phyloP scores from a whole-genome alignment of 176 grass and related monocot species.

The Eragrostis curvula region DNA sequence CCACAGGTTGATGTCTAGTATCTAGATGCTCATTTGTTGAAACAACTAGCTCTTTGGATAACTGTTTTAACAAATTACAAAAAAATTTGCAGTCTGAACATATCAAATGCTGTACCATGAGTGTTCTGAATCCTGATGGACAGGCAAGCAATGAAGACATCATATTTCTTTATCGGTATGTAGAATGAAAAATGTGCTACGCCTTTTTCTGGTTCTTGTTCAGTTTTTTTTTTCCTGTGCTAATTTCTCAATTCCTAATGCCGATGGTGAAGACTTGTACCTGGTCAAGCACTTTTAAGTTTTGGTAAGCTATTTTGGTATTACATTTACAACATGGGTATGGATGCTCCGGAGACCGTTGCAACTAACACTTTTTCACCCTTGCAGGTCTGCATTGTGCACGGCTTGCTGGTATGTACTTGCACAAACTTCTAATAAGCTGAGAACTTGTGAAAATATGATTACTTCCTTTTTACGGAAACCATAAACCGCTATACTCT shows the following conservation, averaged over 20 bases:
- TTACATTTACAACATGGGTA: constrained; percentile 22
- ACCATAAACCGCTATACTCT: constrained; percentile 14
- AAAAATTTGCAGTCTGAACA: constrained; percentile 77
- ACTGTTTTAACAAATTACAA: constrained; percentile 5
- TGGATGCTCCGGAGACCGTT: constrained; percentile 5
- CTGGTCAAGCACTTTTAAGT: constrained; percentile 85
- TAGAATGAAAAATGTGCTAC: constrained; percentile 14
- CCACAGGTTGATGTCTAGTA: constrained; percentile 67
- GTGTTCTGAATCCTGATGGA: constrained; percentile 84
- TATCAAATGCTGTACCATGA: constrained; percentile 91
- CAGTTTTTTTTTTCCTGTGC: background rate
- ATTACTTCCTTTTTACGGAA: constrained; percentile 5
- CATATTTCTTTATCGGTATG: constrained; percentile 85
- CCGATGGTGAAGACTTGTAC: constrained; percentile 75
- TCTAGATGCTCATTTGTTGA: constrained; percentile 15
- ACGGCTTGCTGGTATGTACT: constrained; percentile 77
- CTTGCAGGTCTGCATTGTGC: constrained; percentile 92
- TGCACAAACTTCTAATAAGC: constrained; percentile 27
- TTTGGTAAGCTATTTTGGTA: constrained; percentile 63
- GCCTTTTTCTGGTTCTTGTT: constrained; percentile 30
- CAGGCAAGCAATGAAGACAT: constrained; percentile 68
- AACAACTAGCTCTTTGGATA: constrained; percentile 3
- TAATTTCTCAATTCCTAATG: constrained; percentile 43
- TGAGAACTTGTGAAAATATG: constrained; percentile 14
- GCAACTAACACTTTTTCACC: constrained; percentile 30